A percentile compares a stretch with the other conserved stretches of the same genome.
Evolutionary conservation across 148 eudicot genomes (phyloP).

Genomic region (Chenopodium quinoa): DNA sequence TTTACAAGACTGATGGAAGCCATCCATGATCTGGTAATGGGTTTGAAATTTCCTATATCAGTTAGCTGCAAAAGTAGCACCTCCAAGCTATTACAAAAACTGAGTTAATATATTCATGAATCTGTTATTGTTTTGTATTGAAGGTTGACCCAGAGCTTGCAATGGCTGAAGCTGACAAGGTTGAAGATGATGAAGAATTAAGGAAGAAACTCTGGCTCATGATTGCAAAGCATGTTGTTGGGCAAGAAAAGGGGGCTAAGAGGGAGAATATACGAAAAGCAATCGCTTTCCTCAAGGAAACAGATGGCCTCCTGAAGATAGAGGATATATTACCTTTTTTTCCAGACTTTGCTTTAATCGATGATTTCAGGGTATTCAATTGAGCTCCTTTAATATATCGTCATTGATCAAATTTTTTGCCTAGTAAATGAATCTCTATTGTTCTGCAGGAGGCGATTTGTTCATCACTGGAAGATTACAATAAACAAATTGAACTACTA

Average conservation of each 20-base stretch:
- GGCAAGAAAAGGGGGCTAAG: conserved; percentile 94
- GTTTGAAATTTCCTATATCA: not conserved
- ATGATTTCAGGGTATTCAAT: conserved; percentile 78
- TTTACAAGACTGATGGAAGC: too few relatives aligned
- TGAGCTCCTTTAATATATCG: not conserved
- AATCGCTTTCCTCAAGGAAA: conserved; percentile 95
- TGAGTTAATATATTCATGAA: not conserved
- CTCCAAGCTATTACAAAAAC: not conserved
- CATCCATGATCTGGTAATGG: not conserved
- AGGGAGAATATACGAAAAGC: conserved; percentile 98
- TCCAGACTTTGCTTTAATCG: conserved; percentile 93
- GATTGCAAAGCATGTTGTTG: conserved; percentile 95
- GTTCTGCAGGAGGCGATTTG: conserved; percentile 88
- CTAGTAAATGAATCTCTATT: conserved; percentile 9
- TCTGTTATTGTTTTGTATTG: conserved; percentile 23
- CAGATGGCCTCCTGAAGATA: conserved; percentile 92
- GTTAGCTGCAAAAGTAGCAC: not conserved
- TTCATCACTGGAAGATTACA: conserved; percentile 94
- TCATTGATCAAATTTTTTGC: not conserved
- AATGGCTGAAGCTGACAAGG: conserved; percentile 99
- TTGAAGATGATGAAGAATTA: conserved; percentile 97
- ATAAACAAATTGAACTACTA: conserved; percentile 87
- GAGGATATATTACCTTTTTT: conserved; percentile 98
- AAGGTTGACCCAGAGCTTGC: conserved; percentile 99
- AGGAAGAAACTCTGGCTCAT: conserved; percentile 96